Evolutionary conservation across 495 filamentous ascomycete species (phyloP).

Genomic region (Podospora pseudopauciseta): DNA sequence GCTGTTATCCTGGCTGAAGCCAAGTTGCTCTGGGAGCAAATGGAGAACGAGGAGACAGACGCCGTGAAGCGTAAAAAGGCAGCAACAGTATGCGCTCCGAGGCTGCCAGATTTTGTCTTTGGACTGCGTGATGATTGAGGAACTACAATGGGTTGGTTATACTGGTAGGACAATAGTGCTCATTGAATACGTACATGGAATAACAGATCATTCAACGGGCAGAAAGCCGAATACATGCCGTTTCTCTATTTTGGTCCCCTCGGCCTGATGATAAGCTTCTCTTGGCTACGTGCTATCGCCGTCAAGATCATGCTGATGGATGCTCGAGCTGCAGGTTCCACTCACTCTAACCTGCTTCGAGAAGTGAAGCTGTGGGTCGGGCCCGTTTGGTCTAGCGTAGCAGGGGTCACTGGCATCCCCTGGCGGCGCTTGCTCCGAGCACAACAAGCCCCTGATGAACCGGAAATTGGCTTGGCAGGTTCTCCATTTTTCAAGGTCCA

Average conservation of each 20-base stretch:
- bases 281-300: neutral
- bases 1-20: neutral
- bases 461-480: conserved; percentile 6
- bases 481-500: conserved; percentile 3
- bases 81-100: neutral
- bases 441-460: neutral
- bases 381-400: neutral
- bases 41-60: conserved; percentile 7
- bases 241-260: neutral
- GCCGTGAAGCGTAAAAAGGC: neutral
- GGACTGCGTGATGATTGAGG: neutral
- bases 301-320: neutral
- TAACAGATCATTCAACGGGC: too few species aligned
- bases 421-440: neutral
- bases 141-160: too few species aligned
- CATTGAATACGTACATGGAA: too few species aligned
- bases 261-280: neutral
- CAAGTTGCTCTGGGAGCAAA: conserved; percentile 12
- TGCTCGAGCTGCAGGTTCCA: neutral
- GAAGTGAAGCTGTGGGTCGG: neutral
- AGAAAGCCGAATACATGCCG: too few species aligned
- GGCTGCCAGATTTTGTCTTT: neutral
- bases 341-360: neutral
- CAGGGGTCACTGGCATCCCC: neutral
- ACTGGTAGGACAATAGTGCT: too few species aligned